These are phyloP conservation scores for Speleostelium caveatum DNA, from an alignment of 78 protist species.

Conservation along the genomic window DNA sequence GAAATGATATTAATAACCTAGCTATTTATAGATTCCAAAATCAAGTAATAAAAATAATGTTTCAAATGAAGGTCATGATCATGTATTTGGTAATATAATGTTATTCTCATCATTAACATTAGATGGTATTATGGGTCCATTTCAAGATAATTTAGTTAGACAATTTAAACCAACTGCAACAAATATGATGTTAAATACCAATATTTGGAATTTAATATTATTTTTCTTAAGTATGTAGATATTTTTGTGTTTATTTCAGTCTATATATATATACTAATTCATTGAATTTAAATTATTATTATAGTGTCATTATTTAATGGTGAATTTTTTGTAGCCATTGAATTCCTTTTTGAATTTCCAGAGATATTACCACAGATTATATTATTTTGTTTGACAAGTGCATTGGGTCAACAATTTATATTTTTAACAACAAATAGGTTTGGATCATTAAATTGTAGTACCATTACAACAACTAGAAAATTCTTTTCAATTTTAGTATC, in stretches of 20 bases:
- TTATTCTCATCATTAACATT: constrained; percentile 39
- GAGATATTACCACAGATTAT: constrained; percentile 13
- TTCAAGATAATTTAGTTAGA: constrained; percentile 55
- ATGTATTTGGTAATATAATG: constrained; percentile 27
- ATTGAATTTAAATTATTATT: neutral
- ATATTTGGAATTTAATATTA: constrained; percentile 58
- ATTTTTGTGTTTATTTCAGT: neutral
- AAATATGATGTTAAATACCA: constrained; percentile 60
- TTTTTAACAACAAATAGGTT: constrained; percentile 34
- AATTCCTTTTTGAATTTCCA: constrained; percentile 28
- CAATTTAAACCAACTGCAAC: constrained; percentile 50
- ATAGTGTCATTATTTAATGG: constrained; percentile 39
- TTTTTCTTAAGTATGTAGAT: constrained; percentile 9
- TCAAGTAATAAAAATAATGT: constrained; percentile 2
- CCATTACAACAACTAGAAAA: constrained; percentile 65
- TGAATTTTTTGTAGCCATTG: constrained; percentile 31
- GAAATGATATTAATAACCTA: neutral
- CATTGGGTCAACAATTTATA: constrained; percentile 73
- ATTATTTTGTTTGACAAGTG: constrained; percentile 57
- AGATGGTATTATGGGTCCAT: constrained; percentile 75
- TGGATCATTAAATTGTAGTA: constrained; percentile 64
- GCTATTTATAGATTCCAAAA: neutral
- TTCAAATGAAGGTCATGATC: constrained; percentile 6
- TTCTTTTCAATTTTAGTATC: constrained; percentile 62
- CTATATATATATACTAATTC: neutral